phyloP scores from a whole-genome alignment of 441 rosid species.

The Arabidopsis lyrata region DNA sequence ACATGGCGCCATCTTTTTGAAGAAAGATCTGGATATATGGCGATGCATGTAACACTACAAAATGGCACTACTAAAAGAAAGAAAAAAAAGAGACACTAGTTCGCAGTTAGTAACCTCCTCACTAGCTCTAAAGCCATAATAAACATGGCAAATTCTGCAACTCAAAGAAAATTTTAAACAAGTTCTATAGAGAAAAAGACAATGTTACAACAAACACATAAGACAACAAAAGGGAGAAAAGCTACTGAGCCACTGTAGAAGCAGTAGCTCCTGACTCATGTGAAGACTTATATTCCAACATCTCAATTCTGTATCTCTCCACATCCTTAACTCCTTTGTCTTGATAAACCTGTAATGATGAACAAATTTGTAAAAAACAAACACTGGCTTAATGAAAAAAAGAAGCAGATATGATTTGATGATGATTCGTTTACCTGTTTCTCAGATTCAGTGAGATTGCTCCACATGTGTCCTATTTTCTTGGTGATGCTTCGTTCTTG shows the following conservation, averaged over 20 bases:
- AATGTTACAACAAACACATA: neutral
- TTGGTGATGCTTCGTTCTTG: conserved; percentile 67
- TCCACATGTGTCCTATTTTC: conserved; percentile 78
- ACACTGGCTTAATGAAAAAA: neutral
- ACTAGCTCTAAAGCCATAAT: conserved; percentile 36
- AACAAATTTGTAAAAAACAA: conserved; percentile 7
- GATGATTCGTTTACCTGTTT: conserved; percentile 57
- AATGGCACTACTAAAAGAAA: neutral
- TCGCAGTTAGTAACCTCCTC: conserved; percentile 22
- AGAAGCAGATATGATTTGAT: neutral
- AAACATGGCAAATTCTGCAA: conserved; percentile 23
- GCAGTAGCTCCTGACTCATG: conserved; percentile 43
- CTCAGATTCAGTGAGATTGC: conserved; percentile 76
- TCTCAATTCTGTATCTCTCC: conserved; percentile 73
- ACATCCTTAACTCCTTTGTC: conserved; percentile 75
- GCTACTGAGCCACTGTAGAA: conserved; percentile 33
- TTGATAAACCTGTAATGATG: conserved; percentile 61
- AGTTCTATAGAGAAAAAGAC: too few relatives aligned
- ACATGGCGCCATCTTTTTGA: too few relatives aligned
- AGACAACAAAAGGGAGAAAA: conserved; percentile 38
- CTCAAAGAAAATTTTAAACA: too few relatives aligned
- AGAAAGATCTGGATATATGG: neutral
- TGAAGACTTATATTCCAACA: conserved; percentile 64
- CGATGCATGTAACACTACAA: conserved; percentile 3
- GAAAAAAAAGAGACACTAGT: conserved; percentile 4